A percentile compares a stretch with the other conserved stretches of the same genome.
Evolutionary conservation across 192 early-diverging fungal genomes (phyloP).

Genomic region (Lobosporangium transversale): DNA sequence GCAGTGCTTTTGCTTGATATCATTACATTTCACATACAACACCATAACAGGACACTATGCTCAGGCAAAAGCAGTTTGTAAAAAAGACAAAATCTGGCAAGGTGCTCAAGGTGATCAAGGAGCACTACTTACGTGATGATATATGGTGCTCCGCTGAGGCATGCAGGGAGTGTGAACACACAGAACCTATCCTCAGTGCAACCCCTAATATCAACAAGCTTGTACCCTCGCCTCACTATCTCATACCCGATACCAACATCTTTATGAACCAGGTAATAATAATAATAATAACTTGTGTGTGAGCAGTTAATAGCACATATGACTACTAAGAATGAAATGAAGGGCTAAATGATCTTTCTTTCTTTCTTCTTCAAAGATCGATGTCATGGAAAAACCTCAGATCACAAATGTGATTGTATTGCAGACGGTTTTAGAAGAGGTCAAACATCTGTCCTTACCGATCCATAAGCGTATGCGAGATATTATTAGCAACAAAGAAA

Average conservation of each 20-base stretch:
- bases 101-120: conserved; percentile 93
- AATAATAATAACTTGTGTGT: background rate
- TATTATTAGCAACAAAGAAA: conserved; percentile 76
- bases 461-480: conserved; percentile 84
- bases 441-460: conserved; percentile 82
- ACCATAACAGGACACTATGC: conserved; percentile 26
- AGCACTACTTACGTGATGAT: conserved; percentile 97
- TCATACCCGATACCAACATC: conserved; percentile 97
- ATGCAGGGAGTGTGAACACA: conserved; percentile 66
- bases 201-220: conserved; percentile 62
- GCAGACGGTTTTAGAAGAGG: conserved; percentile 94
- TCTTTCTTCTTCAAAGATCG: conserved; percentile 69
- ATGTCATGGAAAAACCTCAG: conserved; percentile 89
- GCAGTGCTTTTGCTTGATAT: background rate
- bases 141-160: conserved; percentile 80
- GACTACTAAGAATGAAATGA: too few species aligned
- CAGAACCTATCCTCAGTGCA: conserved; percentile 56
- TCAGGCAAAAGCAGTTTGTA: conserved; percentile 87
- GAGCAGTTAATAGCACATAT: too few species aligned
- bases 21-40: background rate
- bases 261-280: conserved; percentile 84
- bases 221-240: conserved; percentile 69
- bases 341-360: background rate
- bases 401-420: conserved; percentile 92
- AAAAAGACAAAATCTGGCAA: conserved; percentile 93